Evolutionary conservation across 148 eudicot species (phyloP), one percentile per base, ranked within the genome.

Genomic region (Oxyria digyna): DNA sequence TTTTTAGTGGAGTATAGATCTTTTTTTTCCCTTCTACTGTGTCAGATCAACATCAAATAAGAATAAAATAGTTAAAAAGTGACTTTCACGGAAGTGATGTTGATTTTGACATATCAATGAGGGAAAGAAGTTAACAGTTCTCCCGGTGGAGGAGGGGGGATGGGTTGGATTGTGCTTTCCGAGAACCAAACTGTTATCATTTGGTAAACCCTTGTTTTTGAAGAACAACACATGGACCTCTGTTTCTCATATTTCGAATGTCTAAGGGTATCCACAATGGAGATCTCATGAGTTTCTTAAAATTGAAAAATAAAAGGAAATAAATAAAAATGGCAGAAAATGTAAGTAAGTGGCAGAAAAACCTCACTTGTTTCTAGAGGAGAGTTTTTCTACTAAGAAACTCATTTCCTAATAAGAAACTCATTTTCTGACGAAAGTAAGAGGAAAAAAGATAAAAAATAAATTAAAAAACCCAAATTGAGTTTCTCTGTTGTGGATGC

Each of bases 41-140:
- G 52, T 46, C 62, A 12, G 29, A 54, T 24, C 62, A 24, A 31
- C 29, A 31, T 29, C 65, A 59, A 31, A 40, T 33, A 11, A 38
- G 55, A 68, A 68, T 68, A 45, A 46, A 78, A 65, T 62, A 52
- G 42, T 18, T 64, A 68, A 49, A 33, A 12, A 54, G 7, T 59
- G 45, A 64, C 48, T 54, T 71, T 48, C 43, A 38, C 42, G 46
- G 77, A 17, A 66, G 52, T 76, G 83, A 78, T 83, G 78, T 84
- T 85, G 89, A 83, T 76, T 80, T 83, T 78, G 93, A 87, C 87
- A 57, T 75, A 33, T 82, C 88, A 80, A 59, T 59, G 64, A 77
- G 33, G 57, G 52, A 72, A 64, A 50, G 12, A 43, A 54, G 33
- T 42, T 33, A 48, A 46, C 55, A 73, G 66, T 26, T 46, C 71